Percentiles rank a stretch among this genome's conserved stretches.
phyloP scores from a whole-genome alignment of 2,329 filamentous ascomycete species.

The Alternaria gaisen region DNA sequence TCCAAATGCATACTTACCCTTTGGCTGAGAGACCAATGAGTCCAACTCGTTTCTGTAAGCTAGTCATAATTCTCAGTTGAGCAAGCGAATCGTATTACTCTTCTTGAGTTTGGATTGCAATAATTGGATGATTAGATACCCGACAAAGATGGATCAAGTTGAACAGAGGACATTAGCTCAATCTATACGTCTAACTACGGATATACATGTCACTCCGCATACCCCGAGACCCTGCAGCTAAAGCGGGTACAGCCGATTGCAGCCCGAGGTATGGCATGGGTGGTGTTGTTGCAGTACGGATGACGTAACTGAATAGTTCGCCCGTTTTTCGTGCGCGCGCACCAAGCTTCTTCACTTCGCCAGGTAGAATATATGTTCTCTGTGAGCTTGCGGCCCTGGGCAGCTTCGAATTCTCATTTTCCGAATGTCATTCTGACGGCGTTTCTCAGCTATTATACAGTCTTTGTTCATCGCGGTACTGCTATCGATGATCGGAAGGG shows the following conservation, averaged over 20 bases:
- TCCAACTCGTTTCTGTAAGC: conserved; percentile 34
- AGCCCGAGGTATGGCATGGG: background rate
- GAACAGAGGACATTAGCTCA: background rate
- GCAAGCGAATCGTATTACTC: background rate
- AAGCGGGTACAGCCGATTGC: background rate
- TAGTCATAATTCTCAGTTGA: background rate
- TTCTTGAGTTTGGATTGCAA: background rate
- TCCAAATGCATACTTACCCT: conserved; percentile 23
- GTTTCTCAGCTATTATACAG: background rate
- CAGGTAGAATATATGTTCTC: background rate
- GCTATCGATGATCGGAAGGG: background rate
- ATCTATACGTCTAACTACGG: background rate
- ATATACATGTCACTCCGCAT: background rate
- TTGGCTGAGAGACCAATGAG: conserved; percentile 47
- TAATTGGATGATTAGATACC: background rate
- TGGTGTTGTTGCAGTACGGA: background rate
- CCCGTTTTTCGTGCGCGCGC: background rate
- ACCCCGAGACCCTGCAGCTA: background rate
- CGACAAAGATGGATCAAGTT: too few species aligned
- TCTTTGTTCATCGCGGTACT: background rate
- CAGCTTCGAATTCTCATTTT: background rate
- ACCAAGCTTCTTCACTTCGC: background rate
- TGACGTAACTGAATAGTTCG: background rate
- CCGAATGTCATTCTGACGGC: background rate
- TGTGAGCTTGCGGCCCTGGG: background rate